phyloP scores from a whole-genome alignment of 345 rosid genomes.

The Melaleuca alternifolia region DNA sequence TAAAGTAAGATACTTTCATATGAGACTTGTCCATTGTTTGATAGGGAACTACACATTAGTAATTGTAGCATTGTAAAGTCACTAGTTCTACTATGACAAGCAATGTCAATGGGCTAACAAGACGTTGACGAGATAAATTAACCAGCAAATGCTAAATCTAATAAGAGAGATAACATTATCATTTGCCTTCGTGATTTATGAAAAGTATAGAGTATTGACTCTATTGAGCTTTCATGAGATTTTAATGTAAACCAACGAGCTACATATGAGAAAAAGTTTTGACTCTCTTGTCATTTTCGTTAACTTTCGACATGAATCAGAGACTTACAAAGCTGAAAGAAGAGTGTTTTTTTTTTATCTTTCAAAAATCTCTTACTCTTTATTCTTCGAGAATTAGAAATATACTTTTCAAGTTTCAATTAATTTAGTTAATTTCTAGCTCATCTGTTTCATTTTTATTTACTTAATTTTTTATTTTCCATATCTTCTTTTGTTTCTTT shows the following conservation, averaged over 20 bases:
- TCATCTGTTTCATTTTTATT: not conserved
- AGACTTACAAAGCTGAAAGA: not conserved
- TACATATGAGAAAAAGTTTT: not conserved
- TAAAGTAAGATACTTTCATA: not conserved
- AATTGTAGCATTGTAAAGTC: not conserved
- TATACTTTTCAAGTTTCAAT: not conserved
- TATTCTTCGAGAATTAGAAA: not conserved
- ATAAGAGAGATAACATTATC: accelerated
- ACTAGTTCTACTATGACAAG: not conserved
- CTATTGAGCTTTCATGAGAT: not conserved
- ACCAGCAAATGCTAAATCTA: not conserved
- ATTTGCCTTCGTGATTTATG: accelerated
- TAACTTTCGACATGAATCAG: accelerated
- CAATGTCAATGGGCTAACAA: not conserved
- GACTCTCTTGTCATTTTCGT: not conserved
- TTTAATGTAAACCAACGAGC: not conserved
- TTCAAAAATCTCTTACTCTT: not conserved
- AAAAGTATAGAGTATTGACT: not conserved
- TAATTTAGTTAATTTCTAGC: not conserved
- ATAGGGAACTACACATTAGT: not conserved
- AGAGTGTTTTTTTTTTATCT: not conserved
- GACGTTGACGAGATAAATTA: accelerated
- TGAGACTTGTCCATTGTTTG: not conserved
- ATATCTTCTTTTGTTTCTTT: not conserved
- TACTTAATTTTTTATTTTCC: not conserved